Evolutionary conservation across 176 grass and related monocot genomes (phyloP), one percentile per base, ranked within the genome.

Genomic region (Carex pumila): DNA sequence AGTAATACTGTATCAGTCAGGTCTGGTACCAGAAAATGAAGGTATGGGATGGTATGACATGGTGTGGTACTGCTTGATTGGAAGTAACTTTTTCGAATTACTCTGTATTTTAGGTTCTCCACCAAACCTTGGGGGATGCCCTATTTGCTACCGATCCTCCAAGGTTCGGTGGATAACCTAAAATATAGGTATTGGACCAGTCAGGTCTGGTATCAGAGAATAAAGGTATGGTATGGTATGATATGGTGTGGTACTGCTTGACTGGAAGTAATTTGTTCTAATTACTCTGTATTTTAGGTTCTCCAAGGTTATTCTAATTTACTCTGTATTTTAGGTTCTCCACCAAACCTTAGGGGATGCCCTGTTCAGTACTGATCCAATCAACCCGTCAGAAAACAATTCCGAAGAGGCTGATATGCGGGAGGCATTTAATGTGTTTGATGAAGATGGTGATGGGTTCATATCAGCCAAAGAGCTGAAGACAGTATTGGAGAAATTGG

Each of bases 401-500:
- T 74, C 9, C 3, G 88, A 84, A 3, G 84, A 84, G 18, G 15
- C 22, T 7, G 81, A 88, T 15, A 84, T 88, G 87, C 31, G 15
- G 32, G 87, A 81, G 63, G 87, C 87, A 58, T 88, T 88, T 52
- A 81, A 84, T 65, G 81, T 88, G 62, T 88, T 88, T 37, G 87
- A 88, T 15, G 81, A 68, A 45, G 71, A 88, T 50, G 87, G 87
- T 8, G 87, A 88, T 7, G 87, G 87, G 6, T 83, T 61, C 77
- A 88, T 88, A 64, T 88, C 87, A 3, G 87, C 87, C 12, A 14
- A 86, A 19, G 88, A 89, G 58, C 70, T 89, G 69, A 80, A 86
- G 32, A 57, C 32, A 7, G 67, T 89, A 5, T 65, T 89, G n/a
- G 79, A 80, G 30, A 86, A 86, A 66, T 57, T 89, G 32, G 88